phyloP scores from a whole-genome alignment of 495 filamentous ascomycete species.

The Annulohypoxylon maeteangense region DNA sequence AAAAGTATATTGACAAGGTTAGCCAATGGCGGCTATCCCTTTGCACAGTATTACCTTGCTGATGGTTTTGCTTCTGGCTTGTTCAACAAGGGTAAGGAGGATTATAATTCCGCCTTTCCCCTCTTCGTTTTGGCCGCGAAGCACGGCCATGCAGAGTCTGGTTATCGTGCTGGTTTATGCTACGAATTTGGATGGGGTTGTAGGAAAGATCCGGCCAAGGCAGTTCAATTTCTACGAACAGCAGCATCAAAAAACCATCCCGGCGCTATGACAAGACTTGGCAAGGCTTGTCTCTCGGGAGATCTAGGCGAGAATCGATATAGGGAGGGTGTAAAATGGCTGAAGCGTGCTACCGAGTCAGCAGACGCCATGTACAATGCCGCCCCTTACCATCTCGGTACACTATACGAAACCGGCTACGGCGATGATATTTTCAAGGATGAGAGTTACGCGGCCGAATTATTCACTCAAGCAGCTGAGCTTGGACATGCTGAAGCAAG shows the following conservation, averaged over 20 bases:
- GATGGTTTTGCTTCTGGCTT: conserved; percentile 95
- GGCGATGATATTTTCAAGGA: conserved; percentile 94
- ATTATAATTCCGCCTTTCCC: conserved; percentile 88
- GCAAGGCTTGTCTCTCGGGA: conserved; percentile 85
- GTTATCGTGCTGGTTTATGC: conserved; percentile 91
- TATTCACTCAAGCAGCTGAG: conserved; percentile 94
- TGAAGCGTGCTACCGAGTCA: conserved; percentile 89
- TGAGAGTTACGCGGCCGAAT: conserved; percentile 87
- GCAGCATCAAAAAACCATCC: conserved; percentile 94
- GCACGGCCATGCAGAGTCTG: conserved; percentile 96
- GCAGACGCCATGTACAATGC: conserved; percentile 92
- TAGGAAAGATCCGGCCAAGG: conserved; percentile 85
- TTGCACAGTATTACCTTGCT: conserved; percentile 96
- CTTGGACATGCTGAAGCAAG: conserved; percentile 87
- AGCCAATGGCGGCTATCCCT: conserved; percentile 87
- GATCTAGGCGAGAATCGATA: conserved; percentile 91
- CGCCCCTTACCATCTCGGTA: conserved; percentile 89
- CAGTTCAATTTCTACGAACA: conserved; percentile 90
- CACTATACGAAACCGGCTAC: conserved; percentile 87
- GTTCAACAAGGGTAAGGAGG: conserved; percentile 91
- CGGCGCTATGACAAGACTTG: conserved; percentile 91
- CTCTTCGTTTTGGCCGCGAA: conserved; percentile 95
- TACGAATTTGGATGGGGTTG: conserved; percentile 99
- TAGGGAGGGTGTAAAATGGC: conserved; percentile 93
- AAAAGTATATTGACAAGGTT: conserved; percentile 87